Percentiles rank a stretch among this genome's conserved stretches.
Conservation (phyloP, 495 filamentous ascomycete species). For the Tuber calosporum region DNA sequence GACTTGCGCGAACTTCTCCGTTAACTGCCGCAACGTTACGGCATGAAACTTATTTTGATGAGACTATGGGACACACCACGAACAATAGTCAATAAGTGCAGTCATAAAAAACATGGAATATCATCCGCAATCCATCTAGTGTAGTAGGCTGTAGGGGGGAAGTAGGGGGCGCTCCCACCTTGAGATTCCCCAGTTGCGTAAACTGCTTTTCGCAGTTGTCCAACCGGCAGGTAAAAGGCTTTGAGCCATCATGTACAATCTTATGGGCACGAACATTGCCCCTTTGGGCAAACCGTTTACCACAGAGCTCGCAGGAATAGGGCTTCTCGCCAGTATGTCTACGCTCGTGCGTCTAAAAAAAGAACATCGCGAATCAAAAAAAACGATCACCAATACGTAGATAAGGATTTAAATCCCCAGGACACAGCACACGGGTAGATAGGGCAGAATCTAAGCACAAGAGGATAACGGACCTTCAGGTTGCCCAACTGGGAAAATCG, state of each 20-base stretch:
- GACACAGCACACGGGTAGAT: background rate
- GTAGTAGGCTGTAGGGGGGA: constrained; percentile 11
- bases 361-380: constrained; percentile 7
- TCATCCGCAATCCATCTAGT: background rate
- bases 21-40: constrained; percentile 62
- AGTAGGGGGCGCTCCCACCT: constrained; percentile 49
- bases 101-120: constrained; percentile 3
- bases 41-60: constrained; percentile 93
- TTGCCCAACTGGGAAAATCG: constrained; percentile 85
- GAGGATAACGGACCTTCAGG: constrained; percentile 58
- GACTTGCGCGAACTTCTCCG: constrained; percentile 62
- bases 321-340: constrained; percentile 83
- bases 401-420: constrained; percentile 13
- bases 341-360: constrained; percentile 66
- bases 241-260: constrained; percentile 68
- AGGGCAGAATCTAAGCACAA: constrained; percentile 11
- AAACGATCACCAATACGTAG: constrained; percentile 14
- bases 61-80: constrained; percentile 50
- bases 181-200: constrained; percentile 81
- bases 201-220: constrained; percentile 80
- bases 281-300: constrained; percentile 73
- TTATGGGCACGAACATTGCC: constrained; percentile 84
- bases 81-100: constrained; percentile 14
- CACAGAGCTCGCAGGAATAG: constrained; percentile 74
- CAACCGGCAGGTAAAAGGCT: constrained; percentile 72